Evolutionary conservation across 1,284 basidiomycete species (phyloP), one percentile per base, ranked within the genome.

Genomic region (Papiliotrema flavescens): DNA sequence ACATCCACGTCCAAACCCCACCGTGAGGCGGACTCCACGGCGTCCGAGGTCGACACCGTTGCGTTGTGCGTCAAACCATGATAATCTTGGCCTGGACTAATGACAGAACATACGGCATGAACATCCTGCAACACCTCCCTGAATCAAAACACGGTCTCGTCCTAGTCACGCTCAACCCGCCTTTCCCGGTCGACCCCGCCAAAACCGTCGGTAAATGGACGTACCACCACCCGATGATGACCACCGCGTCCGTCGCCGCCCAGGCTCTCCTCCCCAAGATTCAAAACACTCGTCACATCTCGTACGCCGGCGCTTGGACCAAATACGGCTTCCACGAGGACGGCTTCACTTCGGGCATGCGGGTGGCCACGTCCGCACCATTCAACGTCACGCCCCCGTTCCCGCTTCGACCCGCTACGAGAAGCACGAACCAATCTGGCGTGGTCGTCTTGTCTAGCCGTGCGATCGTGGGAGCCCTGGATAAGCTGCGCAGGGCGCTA

Each of bases 261-360:
- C 65, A 57, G 46, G 19, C 53, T 41, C 61, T 56, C 23, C 53
- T 63, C n/a, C 56, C 60, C 20, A 17, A 24, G 0, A 87, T 90
- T 48, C 88, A 90, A 73, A 83, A 84, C 63, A 80, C 69, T 20
- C 80, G 85, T 9, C 81, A 83, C 1, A 81, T 90, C 54, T 82
- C 83, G 17, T 91, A 83, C 67, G 86, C 84, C 1, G 87, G 88
- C n/a, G 89, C 88, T 6, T 91, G 87, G 80, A 81, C 85, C 44
- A 83, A 84, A 52, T 89, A 89, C 63, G 88, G 67, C 1, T 87
- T 88, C 77, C 88, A 90, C 74, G 87, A 90, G 75, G 88, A 90
- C 65, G 88, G 87, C 3, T 90, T 90, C 74, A 82, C 86, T 0
- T 83, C 71, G 0, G 78, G 77, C 0, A 61, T 80, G 48, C 64